Percentiles rank a stretch among this genome's conserved stretches.
Evolutionary conservation across 1,284 basidiomycete genomes (phyloP).

Genomic region (Cryptococcus maquisensis): DNA sequence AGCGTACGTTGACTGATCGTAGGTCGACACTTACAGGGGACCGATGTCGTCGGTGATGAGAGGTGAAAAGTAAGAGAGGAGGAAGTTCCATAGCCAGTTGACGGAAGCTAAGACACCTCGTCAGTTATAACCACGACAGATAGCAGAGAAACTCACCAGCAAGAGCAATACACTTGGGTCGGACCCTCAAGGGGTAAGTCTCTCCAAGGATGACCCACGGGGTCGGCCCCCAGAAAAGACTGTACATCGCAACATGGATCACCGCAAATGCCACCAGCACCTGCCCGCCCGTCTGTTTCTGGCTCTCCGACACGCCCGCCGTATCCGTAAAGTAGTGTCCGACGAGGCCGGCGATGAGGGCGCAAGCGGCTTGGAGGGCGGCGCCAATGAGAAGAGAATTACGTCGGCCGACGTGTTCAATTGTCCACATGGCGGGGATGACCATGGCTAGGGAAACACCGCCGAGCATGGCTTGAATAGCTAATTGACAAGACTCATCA

Average conservation of each 20-base stretch:
- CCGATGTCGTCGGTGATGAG: slow-evolving; percentile 63
- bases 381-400: slow-evolving; percentile 60
- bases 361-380: slow-evolving; percentile 54
- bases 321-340: slow-evolving; percentile 62
- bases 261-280: slow-evolving; percentile 67
- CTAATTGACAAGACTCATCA: neutral
- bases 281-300: slow-evolving; percentile 57
- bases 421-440: slow-evolving; percentile 41
- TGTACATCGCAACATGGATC: slow-evolving; percentile 67
- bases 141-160: slow-evolving; percentile 49
- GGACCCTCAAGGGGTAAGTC: slow-evolving; percentile 67
- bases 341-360: slow-evolving; percentile 57
- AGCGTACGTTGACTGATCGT: neutral
- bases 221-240: slow-evolving; percentile 62
- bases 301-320: slow-evolving; percentile 42
- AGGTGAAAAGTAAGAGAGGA: slow-evolving; percentile 52
- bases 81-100: slow-evolving; percentile 56
- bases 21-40: slow-evolving; percentile 44
- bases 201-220: slow-evolving; percentile 63
- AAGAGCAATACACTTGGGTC: slow-evolving; percentile 68
- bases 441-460: slow-evolving; percentile 32
- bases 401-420: slow-evolving; percentile 40
- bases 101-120: slow-evolving; percentile 42
- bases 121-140: neutral
- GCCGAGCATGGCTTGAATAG: slow-evolving; percentile 26